phyloP scores from a whole-genome alignment of 2,329 filamentous ascomycete genomes.

The Talaromyces albobiverticillius region DNA sequence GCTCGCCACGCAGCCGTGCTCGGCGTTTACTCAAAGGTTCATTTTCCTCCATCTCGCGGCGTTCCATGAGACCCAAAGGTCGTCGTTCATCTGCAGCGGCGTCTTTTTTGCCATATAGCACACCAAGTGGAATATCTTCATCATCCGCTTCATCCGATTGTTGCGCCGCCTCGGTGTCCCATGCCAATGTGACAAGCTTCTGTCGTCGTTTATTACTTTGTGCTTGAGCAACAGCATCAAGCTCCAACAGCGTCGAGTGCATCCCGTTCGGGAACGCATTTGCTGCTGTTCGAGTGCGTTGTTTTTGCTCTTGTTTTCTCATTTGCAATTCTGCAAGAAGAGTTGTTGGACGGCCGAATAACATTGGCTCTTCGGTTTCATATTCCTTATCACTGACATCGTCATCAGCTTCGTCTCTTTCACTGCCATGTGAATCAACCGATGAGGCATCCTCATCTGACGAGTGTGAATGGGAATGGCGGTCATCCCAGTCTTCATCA shows the following conservation, averaged over 20 bases:
- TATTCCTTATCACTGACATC: slow-evolving; percentile 47
- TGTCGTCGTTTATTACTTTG: slow-evolving; percentile 68
- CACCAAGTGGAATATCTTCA: slow-evolving; percentile 82
- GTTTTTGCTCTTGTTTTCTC: slow-evolving; percentile 83
- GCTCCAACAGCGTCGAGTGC: slow-evolving; percentile 83
- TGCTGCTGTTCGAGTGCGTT: slow-evolving; percentile 68
- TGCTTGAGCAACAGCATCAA: slow-evolving; percentile 85
- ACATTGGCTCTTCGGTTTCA: slow-evolving; percentile 44
- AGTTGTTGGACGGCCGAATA: slow-evolving; percentile 77
- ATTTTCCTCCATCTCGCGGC: slow-evolving; percentile 83
- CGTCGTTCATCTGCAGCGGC: slow-evolving; percentile 32
- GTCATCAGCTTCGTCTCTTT: slow-evolving; percentile 26
- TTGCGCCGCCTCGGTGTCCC: slow-evolving; percentile 63
- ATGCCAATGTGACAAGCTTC: slow-evolving; percentile 80
- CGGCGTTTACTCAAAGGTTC: slow-evolving; percentile 79
- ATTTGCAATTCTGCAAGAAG: slow-evolving; percentile 88
- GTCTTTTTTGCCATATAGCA: slow-evolving; percentile 63
- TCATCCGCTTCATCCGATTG: slow-evolving; percentile 57
- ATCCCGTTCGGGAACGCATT: slow-evolving; percentile 70
- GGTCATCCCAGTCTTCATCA: slow-evolving; percentile 22
- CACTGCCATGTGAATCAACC: slow-evolving; percentile 11
- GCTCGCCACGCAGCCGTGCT: slow-evolving; percentile 67
- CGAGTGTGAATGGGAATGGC: slow-evolving; percentile 16
- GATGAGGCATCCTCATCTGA: slow-evolving; percentile 6
- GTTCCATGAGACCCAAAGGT: slow-evolving; percentile 55